Base-by-base conservation (phyloP, 768 basidiomycete genomes). In the Rhodotorula kratochvilovae region DNA sequence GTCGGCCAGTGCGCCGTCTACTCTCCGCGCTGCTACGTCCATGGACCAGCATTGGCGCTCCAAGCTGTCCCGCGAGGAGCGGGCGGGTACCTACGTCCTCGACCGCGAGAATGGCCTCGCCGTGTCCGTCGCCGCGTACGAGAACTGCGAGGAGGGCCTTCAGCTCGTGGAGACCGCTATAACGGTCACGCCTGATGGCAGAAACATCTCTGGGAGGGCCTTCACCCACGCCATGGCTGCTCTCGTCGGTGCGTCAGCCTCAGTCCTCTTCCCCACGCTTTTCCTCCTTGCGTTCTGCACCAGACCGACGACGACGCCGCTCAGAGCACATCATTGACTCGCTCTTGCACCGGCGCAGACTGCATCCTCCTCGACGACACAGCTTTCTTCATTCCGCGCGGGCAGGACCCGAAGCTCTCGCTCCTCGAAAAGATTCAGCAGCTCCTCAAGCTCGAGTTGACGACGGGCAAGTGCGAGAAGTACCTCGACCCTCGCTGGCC, bases 401-500 rank as follows among this genome's bases (percentile, higher is more conserved):
- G 16, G 3, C 29, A 51, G 29, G 51, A 63, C 51, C 13, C 27
- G 36, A 36, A 27, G 23, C 17, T 8, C 19, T 46, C 51, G 31
- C 35, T 53, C 11, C 15, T 2, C 8, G 16, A 42, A 3, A 53
- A 54, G 62, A 11, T 63, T 8, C 15, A 15, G 42, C 7, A 31
- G 19, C 42, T 56, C 8, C n/a, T 35, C 8, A 2, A 33, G 53
- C 23, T 35, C 43, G 54, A 56, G 43, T 27, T 50, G 2, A 0
- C 5, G 42, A 15, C 45, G 1, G 58, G 58, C 58, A 39, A 25
- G 1, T 58, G 16, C 27, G 2, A 27, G 39, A 65, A 57, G 43
- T 65, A 57, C 63, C 48, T 65, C 29, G 21, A 36, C 27, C 25
- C 42, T 6, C 10, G 23, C 17, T 65, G 63, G 63, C 33, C 63